These are phyloP conservation scores for Pythium plurisporium DNA, from an alignment of 352 stramenopile species.

Conservation along the genomic window DNA sequence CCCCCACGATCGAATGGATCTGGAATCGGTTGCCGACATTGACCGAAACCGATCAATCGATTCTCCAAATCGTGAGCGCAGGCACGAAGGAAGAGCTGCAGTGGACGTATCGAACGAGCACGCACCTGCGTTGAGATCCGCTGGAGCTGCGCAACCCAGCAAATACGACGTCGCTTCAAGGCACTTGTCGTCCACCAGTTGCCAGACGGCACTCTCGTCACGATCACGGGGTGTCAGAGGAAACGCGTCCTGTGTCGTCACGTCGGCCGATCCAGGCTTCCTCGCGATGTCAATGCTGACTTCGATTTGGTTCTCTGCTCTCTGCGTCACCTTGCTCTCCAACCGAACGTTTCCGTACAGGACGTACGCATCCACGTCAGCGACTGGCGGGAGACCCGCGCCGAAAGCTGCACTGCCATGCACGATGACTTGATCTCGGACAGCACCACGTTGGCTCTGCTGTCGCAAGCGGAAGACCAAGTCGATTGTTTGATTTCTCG, in stretches of 20 bases:
- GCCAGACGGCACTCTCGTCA: background rate
- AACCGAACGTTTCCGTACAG: background rate
- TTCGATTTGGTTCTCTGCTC: background rate
- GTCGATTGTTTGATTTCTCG: background rate
- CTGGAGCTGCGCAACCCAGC: background rate
- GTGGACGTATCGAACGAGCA: slow-evolving; percentile 2
- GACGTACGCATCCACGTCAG: background rate
- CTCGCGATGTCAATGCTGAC: background rate
- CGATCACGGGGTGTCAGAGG: background rate
- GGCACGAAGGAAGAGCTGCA: background rate
- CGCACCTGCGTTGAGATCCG: background rate
- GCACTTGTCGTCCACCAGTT: background rate
- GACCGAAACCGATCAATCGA: too few relatives aligned
- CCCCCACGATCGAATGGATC: too few relatives aligned
- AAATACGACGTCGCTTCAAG: background rate
- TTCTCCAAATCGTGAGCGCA: background rate
- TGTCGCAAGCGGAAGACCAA: background rate
- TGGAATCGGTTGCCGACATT: too few relatives aligned
- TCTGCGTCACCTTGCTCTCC: background rate
- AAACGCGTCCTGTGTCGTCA: background rate
- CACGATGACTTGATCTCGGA: slow-evolving; percentile 1
- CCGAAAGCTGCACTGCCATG: too few relatives aligned
- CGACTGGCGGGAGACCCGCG: too few relatives aligned
- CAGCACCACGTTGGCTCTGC: background rate
- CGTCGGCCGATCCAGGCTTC: background rate